Conservation (phyloP, 257 asterid species). For the Oldenlandia corymbosa region DNA sequence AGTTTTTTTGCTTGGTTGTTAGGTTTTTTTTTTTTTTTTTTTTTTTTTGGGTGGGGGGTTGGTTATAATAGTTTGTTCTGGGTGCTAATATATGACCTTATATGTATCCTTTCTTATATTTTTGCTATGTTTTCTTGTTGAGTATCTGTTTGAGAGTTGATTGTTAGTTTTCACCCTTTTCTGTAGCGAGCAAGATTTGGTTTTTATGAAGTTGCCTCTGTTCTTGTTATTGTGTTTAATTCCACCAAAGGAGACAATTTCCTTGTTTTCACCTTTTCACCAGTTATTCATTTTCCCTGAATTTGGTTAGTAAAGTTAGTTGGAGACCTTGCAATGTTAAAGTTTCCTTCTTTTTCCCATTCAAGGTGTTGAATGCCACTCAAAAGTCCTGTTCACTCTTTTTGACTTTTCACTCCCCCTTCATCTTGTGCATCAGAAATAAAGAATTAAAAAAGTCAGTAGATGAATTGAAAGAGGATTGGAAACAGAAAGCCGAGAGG, state of each 20-base stretch:
- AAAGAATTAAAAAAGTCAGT: conserved; percentile 63
- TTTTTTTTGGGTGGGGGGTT: neutral
- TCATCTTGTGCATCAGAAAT: conserved; percentile 37
- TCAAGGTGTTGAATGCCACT: neutral
- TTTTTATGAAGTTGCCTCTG: neutral
- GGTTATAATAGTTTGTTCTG: too few species aligned
- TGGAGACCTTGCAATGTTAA: neutral
- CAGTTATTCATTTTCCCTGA: neutral
- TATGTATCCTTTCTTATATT: neutral
- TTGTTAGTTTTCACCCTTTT: neutral
- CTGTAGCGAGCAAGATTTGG: too few species aligned
- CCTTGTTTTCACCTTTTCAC: neutral
- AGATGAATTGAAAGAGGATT: conserved; percentile 69
- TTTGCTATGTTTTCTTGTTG: neutral
- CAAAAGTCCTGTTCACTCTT: neutral
- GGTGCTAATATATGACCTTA: neutral
- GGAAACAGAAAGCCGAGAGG: conserved; percentile 71
- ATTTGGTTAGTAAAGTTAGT: neutral
- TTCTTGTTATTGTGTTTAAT: neutral
- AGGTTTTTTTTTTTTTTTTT: neutral
- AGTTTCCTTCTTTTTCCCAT: neutral
- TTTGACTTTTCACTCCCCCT: neutral
- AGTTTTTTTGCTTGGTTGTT: neutral
- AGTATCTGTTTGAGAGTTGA: neutral
- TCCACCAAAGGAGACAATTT: neutral